A percentile compares a stretch with the other conserved stretches of the same genome.
phyloP scores from a whole-genome alignment of 192 early-diverging fungal species.

The Phycomyces blakesleeanus region DNA sequence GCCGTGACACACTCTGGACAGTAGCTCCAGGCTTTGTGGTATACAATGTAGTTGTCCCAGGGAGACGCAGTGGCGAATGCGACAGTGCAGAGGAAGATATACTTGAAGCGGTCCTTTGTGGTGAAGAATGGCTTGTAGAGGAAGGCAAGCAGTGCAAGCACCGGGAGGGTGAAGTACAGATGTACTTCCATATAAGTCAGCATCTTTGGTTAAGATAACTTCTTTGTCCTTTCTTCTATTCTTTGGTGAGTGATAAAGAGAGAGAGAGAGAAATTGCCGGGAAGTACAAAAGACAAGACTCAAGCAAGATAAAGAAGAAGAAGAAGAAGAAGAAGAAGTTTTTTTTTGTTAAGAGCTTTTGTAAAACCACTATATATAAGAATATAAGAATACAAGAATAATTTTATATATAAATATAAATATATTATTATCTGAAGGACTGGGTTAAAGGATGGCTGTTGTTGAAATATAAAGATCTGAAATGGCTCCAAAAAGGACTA shows the following conservation, averaged over 20 bases:
- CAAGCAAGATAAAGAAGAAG: too few relatives aligned
- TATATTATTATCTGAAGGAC: too few relatives aligned
- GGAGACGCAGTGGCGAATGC: slow-evolving; percentile 46
- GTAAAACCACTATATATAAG: too few relatives aligned
- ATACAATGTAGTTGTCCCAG: slow-evolving; percentile 59
- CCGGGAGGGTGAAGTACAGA: slow-evolving; percentile 46
- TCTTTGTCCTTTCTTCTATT: too few relatives aligned
- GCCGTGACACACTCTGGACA: slow-evolving; percentile 40
- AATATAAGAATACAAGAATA: too few relatives aligned
- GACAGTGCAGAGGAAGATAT: slow-evolving; percentile 29
- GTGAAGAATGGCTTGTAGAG: slow-evolving; percentile 36
- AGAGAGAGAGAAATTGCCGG: too few relatives aligned
- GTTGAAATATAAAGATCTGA: too few relatives aligned
- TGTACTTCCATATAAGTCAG: slow-evolving; percentile 54
- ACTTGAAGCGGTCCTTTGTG: slow-evolving; percentile 23
- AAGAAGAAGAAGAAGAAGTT: slow-evolving; percentile 1
- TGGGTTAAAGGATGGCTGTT: too few relatives aligned
- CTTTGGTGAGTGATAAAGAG: too few relatives aligned
- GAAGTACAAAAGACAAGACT: too few relatives aligned
- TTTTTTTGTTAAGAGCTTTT: background rate
- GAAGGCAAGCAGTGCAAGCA: slow-evolving; percentile 23
- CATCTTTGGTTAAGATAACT: slow-evolving; percentile 22
- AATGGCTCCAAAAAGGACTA: too few relatives aligned
- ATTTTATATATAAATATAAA: too few relatives aligned
- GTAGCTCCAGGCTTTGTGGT: slow-evolving; percentile 50